Conservation (phyloP, 2,329 filamentous ascomycete species). For the Rhynchosporium secalis region DNA sequence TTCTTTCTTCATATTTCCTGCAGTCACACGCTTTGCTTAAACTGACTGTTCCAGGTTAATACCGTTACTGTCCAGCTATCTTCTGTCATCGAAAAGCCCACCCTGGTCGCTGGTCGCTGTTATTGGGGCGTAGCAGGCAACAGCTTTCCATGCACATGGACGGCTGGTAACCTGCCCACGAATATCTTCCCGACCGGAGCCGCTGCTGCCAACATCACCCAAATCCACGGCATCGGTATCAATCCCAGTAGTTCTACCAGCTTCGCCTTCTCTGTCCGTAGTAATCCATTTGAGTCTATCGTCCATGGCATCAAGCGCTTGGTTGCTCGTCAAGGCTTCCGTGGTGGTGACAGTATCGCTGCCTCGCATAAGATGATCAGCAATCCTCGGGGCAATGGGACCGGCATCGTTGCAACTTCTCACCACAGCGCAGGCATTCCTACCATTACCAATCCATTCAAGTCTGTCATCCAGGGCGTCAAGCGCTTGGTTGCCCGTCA, state of each 20-base stretch:
- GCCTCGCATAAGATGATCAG: too few relatives aligned
- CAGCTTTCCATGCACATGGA: conserved; percentile 12
- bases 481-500: conserved; percentile 2
- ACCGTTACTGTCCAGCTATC: conserved; percentile 9
- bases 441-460: conserved; percentile 5
- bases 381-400: background rate
- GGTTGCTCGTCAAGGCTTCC: too few relatives aligned
- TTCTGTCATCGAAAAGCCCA: background rate
- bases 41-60: background rate
- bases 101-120: conserved; percentile 8
- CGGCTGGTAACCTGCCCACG: background rate
- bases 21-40: background rate
- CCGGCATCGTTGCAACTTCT: background rate
- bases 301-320: too few relatives aligned
- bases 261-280: too few relatives aligned
- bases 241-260: too few relatives aligned
- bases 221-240: too few relatives aligned
- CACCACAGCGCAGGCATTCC: background rate
- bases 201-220: background rate
- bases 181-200: background rate
- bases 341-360: too few relatives aligned
- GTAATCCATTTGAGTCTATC: too few relatives aligned
- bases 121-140: conserved; percentile 7
- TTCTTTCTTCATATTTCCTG: background rate
- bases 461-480: background rate